phyloP scores from a whole-genome alignment of 2,329 filamentous ascomycete genomes.

The Xylariaceae sp. region DNA sequence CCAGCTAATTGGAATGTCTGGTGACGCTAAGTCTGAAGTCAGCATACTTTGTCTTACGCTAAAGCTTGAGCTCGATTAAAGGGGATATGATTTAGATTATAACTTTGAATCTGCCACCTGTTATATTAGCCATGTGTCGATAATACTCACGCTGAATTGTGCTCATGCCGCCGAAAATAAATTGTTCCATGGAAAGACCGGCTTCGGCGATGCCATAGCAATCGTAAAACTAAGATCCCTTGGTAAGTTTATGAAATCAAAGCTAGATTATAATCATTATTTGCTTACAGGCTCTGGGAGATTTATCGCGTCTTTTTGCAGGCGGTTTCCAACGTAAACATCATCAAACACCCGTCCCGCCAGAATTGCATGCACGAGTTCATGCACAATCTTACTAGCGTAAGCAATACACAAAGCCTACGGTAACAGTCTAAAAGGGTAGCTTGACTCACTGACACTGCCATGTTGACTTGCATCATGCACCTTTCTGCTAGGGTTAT shows the following conservation, averaged over 20 bases:
- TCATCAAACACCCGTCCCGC: not conserved
- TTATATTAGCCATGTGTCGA: not conserved
- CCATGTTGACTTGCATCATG: not conserved
- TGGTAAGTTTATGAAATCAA: not conserved
- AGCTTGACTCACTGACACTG: slow-evolving; percentile 4
- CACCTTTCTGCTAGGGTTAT: slow-evolving; percentile 13
- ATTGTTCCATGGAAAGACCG: not conserved
- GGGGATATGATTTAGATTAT: too few species aligned
- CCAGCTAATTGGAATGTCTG: too few species aligned
- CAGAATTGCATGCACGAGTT: slow-evolving; percentile 9
- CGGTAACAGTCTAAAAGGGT: not conserved
- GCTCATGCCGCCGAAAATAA: not conserved
- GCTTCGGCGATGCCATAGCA: slow-evolving; percentile 1
- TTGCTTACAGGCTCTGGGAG: slow-evolving; percentile 3
- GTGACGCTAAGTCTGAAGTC: too few species aligned
- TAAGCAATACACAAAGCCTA: not conserved
- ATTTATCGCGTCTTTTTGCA: not conserved
- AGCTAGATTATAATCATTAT: not conserved
- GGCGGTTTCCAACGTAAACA: not conserved
- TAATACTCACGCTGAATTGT: not conserved
- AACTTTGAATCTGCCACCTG: too few species aligned
- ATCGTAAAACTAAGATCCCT: slow-evolving; percentile 1
- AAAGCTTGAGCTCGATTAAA: too few species aligned
- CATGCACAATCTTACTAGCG: slow-evolving; percentile 11
- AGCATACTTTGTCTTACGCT: too few species aligned